A percentile compares a stretch with the other conserved stretches of the same genome.
Conservation (phyloP, 2,329 filamentous ascomycete species). For the Nothophoma quercina region DNA sequence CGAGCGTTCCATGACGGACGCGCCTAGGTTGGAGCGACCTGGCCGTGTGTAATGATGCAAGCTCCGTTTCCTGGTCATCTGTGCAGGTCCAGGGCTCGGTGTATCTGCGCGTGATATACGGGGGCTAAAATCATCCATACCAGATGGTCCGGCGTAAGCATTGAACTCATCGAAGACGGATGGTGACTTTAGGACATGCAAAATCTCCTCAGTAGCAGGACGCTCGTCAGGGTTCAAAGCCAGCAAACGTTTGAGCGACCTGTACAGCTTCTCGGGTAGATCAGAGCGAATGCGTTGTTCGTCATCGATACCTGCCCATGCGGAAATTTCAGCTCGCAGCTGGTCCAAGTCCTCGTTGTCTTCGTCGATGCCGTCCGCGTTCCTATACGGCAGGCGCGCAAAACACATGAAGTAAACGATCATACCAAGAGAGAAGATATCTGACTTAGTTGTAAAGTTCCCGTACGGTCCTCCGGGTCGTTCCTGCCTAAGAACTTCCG, state of each 20-base stretch:
- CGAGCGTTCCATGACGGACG: constrained; percentile 42
- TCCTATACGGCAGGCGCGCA: constrained; percentile 81
- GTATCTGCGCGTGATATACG: constrained; percentile 57
- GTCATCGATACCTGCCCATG: constrained; percentile 87
- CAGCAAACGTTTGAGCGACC: constrained; percentile 80
- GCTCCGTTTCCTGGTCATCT: constrained; percentile 31
- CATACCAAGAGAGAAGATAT: constrained; percentile 98
- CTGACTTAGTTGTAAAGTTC: constrained; percentile 96
- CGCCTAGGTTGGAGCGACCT: constrained; percentile 45
- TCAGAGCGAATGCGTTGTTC: constrained; percentile 78
- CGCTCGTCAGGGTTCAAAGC: constrained; percentile 78
- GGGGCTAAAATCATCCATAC: constrained; percentile 44
- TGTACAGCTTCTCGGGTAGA: constrained; percentile 84
- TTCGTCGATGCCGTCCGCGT: constrained; percentile 85
- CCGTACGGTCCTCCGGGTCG: constrained; percentile 73
- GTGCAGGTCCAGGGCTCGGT: constrained; percentile 43
- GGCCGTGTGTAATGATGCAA: constrained; percentile 37
- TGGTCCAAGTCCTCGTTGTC: constrained; percentile 90
- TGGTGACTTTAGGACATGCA: constrained; percentile 77
- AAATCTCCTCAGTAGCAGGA: constrained; percentile 85
- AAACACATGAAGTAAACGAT: constrained; percentile 99
- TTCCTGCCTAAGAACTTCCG: constrained; percentile 81
- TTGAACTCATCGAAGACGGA: constrained; percentile 57
- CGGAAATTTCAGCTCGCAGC: constrained; percentile 82
- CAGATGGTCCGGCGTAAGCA: constrained; percentile 48